These are phyloP conservation scores for Ophiostoma ips DNA, from an alignment of 2,329 filamentous ascomycete genomes.

Conservation along the genomic window DNA sequence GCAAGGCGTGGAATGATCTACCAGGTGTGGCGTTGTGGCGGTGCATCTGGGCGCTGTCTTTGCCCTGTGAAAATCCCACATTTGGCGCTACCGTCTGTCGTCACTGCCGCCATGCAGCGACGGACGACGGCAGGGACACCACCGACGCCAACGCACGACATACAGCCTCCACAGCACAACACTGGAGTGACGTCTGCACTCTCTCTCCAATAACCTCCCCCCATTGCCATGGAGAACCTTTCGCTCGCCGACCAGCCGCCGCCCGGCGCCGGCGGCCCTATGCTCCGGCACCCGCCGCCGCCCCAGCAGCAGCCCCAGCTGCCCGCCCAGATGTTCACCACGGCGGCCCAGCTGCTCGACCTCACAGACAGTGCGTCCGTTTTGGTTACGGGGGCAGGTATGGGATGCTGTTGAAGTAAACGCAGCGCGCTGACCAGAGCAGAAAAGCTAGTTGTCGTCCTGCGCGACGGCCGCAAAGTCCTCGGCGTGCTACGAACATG, in stretches of 20 bases:
- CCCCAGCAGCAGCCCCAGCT: conserved; percentile 47
- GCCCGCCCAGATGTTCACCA: conserved; percentile 96
- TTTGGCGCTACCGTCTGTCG: conserved; percentile 1
- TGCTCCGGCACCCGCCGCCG: conserved; percentile 18
- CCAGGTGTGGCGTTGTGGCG: conserved; percentile 1
- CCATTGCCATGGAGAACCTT: conserved; percentile 20
- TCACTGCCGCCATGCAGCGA: neutral
- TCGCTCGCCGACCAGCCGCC: conserved; percentile 19
- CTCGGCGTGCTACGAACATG: conserved; percentile 87
- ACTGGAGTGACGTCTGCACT: too few species aligned
- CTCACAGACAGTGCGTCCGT: conserved; percentile 81
- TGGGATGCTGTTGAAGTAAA: neutral
- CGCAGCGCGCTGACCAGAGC: neutral
- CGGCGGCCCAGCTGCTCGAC: conserved; percentile 86
- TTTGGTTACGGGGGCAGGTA: too few species aligned
- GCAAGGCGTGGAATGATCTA: too few species aligned
- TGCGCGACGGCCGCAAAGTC: conserved; percentile 87
- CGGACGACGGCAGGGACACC: neutral
- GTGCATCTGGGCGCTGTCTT: neutral
- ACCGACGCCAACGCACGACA: neutral
- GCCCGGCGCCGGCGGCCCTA: conserved; percentile 17
- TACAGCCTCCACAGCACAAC: too few species aligned
- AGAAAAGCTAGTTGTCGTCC: conserved; percentile 90
- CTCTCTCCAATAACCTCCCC: neutral
- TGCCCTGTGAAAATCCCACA: neutral